phyloP scores from a whole-genome alignment of 805 yeast species.

The Kuraishia hungarica region DNA sequence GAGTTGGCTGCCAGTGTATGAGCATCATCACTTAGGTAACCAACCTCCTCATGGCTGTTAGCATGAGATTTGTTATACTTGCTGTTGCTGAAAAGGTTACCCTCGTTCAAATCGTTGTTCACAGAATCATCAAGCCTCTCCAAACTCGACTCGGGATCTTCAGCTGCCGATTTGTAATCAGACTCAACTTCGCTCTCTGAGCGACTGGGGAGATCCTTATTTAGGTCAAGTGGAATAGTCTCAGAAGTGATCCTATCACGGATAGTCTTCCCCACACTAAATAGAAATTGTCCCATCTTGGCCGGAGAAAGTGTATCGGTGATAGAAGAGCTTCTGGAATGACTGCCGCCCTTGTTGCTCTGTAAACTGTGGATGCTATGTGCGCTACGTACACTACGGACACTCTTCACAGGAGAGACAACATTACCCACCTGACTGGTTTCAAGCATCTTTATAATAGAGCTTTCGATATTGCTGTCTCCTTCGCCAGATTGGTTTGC shows the following conservation, averaged over 20 bases:
- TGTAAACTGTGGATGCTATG: not conserved
- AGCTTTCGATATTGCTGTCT: slow-evolving; percentile 1
- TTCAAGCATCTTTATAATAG: slow-evolving; percentile 2
- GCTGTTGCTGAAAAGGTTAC: not conserved
- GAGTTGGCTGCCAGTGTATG: not conserved
- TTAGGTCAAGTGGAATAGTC: not conserved
- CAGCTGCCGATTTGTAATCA: slow-evolving; percentile 2
- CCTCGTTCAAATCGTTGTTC: no score
- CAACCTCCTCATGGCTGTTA: not conserved
- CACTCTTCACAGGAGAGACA: slow-evolving; percentile 12
- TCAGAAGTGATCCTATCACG: not conserved
- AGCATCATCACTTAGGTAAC: not conserved
- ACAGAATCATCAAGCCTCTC: not conserved
- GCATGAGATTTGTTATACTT: no score
- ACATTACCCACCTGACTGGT: slow-evolving; percentile 7
- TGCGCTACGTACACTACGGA: not conserved
- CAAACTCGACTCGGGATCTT: not conserved
- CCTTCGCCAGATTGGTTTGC: not conserved
- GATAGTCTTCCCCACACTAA: slow-evolving; percentile 4
- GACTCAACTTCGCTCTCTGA: slow-evolving; percentile 1
- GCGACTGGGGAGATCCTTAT: not conserved
- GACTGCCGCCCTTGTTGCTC: not conserved
- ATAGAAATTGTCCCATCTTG: slow-evolving; percentile 5
- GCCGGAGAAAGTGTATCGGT: slow-evolving; percentile 4
- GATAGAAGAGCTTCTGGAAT: slow-evolving; percentile 4